Base-by-base conservation (phyloP, 495 filamentous ascomycete genomes). In the Aspergillus bertholletiae region DNA sequence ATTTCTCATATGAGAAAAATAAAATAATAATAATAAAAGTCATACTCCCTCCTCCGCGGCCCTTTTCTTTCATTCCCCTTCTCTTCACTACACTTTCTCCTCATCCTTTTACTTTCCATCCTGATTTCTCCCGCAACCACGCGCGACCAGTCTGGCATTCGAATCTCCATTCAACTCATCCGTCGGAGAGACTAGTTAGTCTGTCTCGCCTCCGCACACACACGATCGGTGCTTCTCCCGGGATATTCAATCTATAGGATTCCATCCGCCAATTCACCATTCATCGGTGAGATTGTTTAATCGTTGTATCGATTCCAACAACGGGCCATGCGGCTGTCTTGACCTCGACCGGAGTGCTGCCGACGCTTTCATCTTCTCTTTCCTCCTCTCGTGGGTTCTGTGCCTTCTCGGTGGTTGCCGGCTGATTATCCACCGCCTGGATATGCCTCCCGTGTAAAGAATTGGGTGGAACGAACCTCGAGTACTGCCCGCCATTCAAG, bases 71-170 rank as follows among this genome's bases (percentile, higher is more conserved):
- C 44, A 48, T n/a, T 55, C 22, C 41, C 22, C 21, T 27, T 26
- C 53, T 18, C 34, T 21, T 55, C 44, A 48, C 22, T 55, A n/a
- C 44, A 18, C n/a, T 30, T 46, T 20, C 24, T 23, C 49, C 47
- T 50, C 27, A 18, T 18, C 18, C 26, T 18, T 41, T 43, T n/a
- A n/a, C n/a, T n/a, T 18, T 32, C 28, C 26, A 28, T 49, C 17
- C 26, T 34, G 30, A 27, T 44, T 22, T 53, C 40, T 21, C 11
- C 39, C 12, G 4, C 50, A 13, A 8, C 11, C 39, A 46, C 22
- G 39, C 9, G 7, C 18, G 5, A 41, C 26, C 35, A 30, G 12
- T 24, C 4, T 32, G 5, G n/a, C 13, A 17, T 27, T 15, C 22
- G 1, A 9, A 32, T 5, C 32, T 21, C 22, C 6, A 32, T 21